Conservation (phyloP, 2,329 filamentous ascomycete species). For the Venturia effusa region DNA sequence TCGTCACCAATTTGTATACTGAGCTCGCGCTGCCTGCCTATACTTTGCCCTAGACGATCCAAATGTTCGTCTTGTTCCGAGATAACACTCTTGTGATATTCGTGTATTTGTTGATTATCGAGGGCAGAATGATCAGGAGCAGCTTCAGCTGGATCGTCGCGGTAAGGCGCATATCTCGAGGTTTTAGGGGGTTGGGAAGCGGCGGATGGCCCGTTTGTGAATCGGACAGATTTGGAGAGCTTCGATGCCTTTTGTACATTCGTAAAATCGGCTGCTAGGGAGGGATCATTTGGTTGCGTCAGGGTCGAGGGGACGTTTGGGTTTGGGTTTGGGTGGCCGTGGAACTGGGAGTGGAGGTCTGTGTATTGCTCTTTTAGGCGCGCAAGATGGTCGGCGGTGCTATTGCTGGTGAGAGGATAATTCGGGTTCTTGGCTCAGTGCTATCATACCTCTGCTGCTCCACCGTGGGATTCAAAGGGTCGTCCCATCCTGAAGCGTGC, state of each 20-base stretch:
- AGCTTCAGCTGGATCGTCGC: conserved; percentile 50
- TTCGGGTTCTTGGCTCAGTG: not conserved
- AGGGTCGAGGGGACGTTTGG: conserved; percentile 27
- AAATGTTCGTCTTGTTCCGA: conserved; percentile 88
- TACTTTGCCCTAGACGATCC: conserved; percentile 76
- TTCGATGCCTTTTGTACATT: conserved; percentile 19
- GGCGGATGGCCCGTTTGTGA: conserved; percentile 54
- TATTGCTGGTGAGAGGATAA: not conserved
- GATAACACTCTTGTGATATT: conserved; percentile 70
- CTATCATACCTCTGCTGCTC: conserved; percentile 37
- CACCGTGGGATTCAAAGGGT: conserved; percentile 22
- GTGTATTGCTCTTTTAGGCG: conserved; percentile 63
- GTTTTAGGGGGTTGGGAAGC: not conserved
- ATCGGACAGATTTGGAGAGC: conserved; percentile 67
- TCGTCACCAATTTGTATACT: conserved; percentile 96
- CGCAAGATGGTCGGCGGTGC: conserved; percentile 48
- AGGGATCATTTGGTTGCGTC: conserved; percentile 34
- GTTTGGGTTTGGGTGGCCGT: conserved; percentile 43
- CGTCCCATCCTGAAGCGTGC: conserved; percentile 41
- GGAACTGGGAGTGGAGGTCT: conserved; percentile 72
- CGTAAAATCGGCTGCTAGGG: conserved; percentile 25
- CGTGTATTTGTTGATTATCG: conserved; percentile 76
- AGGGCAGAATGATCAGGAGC: conserved; percentile 45
- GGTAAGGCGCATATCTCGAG: conserved; percentile 53
- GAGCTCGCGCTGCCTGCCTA: conserved; percentile 80